Conservation (phyloP, 2,329 filamentous ascomycete genomes). For the Alternaria postmessia region DNA sequence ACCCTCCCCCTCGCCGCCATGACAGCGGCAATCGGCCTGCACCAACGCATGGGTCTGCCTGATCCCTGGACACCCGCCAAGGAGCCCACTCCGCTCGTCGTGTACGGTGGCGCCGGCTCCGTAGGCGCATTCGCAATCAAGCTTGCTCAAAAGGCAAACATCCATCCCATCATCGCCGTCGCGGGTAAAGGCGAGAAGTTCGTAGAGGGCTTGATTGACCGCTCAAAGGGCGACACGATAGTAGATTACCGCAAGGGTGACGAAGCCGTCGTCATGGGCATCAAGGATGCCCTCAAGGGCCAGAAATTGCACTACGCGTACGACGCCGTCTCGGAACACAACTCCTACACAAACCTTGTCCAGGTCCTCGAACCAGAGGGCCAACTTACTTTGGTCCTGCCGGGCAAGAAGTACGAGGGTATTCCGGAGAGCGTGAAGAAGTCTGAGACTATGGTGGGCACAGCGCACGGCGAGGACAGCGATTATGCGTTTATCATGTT, state of each 20-base stretch:
- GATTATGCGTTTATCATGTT: constrained; percentile 59
- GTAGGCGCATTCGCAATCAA: constrained; percentile 55
- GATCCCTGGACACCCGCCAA: constrained; percentile 49
- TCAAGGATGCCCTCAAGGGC: constrained; percentile 56
- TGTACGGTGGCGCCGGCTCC: constrained; percentile 54
- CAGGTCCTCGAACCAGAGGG: constrained; percentile 49
- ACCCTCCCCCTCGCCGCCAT: constrained; percentile 57
- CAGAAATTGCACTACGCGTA: constrained; percentile 61
- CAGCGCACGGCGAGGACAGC: constrained; percentile 36
- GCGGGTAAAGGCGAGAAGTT: constrained; percentile 51
- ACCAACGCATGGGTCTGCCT: constrained; percentile 52
- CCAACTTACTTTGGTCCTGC: constrained; percentile 53
- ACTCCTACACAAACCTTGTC: constrained; percentile 50
- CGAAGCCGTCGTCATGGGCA: constrained; percentile 49
- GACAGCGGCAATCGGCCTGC: constrained; percentile 58
- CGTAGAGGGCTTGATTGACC: constrained; percentile 51
- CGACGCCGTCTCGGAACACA: constrained; percentile 66
- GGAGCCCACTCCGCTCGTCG: constrained; percentile 42
- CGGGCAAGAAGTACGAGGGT: constrained; percentile 54
- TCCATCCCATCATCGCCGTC: constrained; percentile 55
- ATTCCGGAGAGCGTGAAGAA: constrained; percentile 46
- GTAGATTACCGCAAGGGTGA: constrained; percentile 65
- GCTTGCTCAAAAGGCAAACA: constrained; percentile 49
- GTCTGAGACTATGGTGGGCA: constrained; percentile 50
- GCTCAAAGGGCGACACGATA: constrained; percentile 52